Percentiles rank a stretch among this genome's conserved stretches.
These are phyloP conservation scores for Aristolochia contorta DNA, from an alignment of 164 flowering plant species.

Conservation along the genomic window DNA sequence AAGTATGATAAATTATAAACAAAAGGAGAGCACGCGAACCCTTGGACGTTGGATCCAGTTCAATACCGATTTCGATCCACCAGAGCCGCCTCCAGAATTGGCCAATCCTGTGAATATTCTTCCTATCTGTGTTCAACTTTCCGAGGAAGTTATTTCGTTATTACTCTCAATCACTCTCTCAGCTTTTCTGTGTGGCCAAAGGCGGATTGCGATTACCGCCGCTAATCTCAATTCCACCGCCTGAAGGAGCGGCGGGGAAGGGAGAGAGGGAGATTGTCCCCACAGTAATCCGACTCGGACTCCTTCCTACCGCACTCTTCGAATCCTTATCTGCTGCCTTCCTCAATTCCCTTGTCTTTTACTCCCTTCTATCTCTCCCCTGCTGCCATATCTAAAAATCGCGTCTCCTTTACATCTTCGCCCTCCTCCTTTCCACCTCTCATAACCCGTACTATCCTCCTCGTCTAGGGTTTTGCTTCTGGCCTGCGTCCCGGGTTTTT, in stretches of 20 bases:
- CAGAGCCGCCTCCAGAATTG: neutral
- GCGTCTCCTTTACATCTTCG: constrained; percentile 3
- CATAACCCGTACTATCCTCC: constrained; percentile 1
- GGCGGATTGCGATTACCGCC: neutral
- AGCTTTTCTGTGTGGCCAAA: no score
- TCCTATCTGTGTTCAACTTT: no score
- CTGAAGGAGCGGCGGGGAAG: neutral
- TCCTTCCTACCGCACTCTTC: constrained; percentile 30
- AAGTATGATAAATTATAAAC: neutral
- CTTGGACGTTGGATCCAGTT: neutral
- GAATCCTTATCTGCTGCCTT: constrained; percentile 30
- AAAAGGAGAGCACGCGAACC: neutral
- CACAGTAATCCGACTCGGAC: constrained; percentile 29
- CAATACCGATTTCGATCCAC: neutral
- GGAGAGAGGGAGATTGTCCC: constrained; percentile 16
- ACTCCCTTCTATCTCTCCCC: constrained; percentile 9
- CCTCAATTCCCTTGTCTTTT: constrained; percentile 15
- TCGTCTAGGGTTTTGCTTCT: neutral
- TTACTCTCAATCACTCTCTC: neutral
- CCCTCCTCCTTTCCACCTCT: neutral
- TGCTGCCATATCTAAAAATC: constrained; percentile 11
- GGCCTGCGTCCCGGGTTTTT: no score
- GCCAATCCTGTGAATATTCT: neutral
- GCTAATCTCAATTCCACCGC: neutral
- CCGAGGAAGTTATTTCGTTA: neutral